Conservation (phyloP, 2,329 filamentous ascomycete genomes). For the Clarireedia monteithiana region DNA sequence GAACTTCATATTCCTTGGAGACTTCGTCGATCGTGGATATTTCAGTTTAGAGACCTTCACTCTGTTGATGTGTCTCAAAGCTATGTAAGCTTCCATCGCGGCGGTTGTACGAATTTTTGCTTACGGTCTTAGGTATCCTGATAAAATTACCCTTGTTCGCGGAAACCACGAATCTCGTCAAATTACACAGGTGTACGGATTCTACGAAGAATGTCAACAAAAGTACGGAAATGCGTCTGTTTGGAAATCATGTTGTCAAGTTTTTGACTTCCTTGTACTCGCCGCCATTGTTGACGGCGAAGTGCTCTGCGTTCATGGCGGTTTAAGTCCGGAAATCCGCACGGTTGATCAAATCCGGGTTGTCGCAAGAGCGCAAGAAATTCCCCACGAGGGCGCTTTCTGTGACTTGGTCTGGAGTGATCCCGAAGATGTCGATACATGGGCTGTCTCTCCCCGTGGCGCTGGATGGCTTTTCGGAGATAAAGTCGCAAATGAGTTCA, state of each 20-base stretch:
- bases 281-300: constrained; percentile 68
- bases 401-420: constrained; percentile 73
- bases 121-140: constrained; percentile 49
- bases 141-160: constrained; percentile 64
- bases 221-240: constrained; percentile 73
- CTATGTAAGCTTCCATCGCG: constrained; percentile 43
- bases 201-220: constrained; percentile 70
- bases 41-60: constrained; percentile 70
- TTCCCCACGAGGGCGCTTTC: constrained; percentile 70
- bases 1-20: constrained; percentile 66
- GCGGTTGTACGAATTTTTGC: not conserved
- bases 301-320: constrained; percentile 66
- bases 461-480: constrained; percentile 49
- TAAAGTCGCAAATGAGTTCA: constrained; percentile 69
- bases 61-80: constrained; percentile 63
- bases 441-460: constrained; percentile 61
- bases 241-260: constrained; percentile 72
- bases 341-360: constrained; percentile 70
- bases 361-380: constrained; percentile 66
- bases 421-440: constrained; percentile 63
- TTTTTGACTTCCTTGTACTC: constrained; percentile 69
- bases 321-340: constrained; percentile 64
- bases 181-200: constrained; percentile 72
- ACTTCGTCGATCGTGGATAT: constrained; percentile 69
- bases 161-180: constrained; percentile 72